These are phyloP conservation scores for Murraya koenigii DNA, from an alignment of 345 rosid genomes.

Conservation along the genomic window DNA sequence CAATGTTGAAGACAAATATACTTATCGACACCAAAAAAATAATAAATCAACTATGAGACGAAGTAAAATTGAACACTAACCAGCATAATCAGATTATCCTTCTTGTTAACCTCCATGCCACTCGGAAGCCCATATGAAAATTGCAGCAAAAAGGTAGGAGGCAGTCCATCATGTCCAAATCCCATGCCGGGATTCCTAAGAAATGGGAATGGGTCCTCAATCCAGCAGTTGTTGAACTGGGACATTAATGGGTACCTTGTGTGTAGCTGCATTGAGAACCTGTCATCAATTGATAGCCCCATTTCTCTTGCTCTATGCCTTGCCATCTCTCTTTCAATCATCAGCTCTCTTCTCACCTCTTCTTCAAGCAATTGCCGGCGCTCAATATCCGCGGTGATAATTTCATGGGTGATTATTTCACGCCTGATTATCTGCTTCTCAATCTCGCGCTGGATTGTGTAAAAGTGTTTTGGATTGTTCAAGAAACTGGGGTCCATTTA, in stretches of 20 bases:
- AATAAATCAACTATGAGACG: not conserved
- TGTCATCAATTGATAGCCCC: slow-evolving; percentile 16
- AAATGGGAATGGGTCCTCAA: not conserved
- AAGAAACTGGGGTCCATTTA: not conserved
- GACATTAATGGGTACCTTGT: slow-evolving; percentile 13
- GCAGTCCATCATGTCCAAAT: not conserved
- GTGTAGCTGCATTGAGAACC: slow-evolving; percentile 24
- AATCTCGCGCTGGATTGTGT: slow-evolving; percentile 25
- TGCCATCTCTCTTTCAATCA: slow-evolving; percentile 39
- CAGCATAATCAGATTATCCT: slow-evolving; percentile 37
- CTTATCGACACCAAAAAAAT: not conserved
- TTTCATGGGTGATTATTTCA: slow-evolving; percentile 39
- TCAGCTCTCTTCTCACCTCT: slow-evolving; percentile 46
- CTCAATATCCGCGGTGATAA: slow-evolving; percentile 30
- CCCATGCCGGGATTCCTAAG: not conserved
- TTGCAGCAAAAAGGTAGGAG: not conserved
- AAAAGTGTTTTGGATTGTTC: slow-evolving; percentile 9
- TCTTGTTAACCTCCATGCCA: slow-evolving; percentile 21
- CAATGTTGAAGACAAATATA: not conserved
- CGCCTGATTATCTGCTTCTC: slow-evolving; percentile 44
- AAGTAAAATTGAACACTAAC: slow-evolving; percentile 25
- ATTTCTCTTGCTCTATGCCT: slow-evolving; percentile 2
- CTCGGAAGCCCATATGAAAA: slow-evolving; percentile 4
- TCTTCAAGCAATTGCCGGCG: slow-evolving; percentile 36
- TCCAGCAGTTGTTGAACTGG: not conserved